Percentiles rank a stretch among this genome's conserved stretches.
Evolutionary conservation across 1,284 basidiomycete species (phyloP).

Genomic region (Cryptococcus neoformans): DNA sequence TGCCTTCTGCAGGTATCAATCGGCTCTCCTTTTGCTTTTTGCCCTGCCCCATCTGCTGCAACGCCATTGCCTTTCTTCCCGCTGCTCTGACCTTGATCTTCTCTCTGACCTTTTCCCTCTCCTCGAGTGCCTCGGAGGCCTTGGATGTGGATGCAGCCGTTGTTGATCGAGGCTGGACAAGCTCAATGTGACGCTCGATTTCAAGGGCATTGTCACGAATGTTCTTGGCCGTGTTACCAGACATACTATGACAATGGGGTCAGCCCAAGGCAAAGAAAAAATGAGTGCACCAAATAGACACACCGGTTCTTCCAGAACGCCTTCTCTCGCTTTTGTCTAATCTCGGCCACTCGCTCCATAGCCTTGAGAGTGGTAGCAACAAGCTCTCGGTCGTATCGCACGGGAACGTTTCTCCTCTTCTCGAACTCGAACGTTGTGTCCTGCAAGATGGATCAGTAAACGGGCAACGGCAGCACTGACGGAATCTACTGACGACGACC

Average conservation of each 20-base stretch:
- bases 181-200: constrained; percentile 58
- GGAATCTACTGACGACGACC: constrained; percentile 68
- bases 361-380: constrained; percentile 93
- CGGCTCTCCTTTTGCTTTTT: constrained; percentile 62
- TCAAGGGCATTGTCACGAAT: constrained; percentile 53
- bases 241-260: constrained; percentile 61
- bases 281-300: constrained; percentile 22
- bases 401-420: constrained; percentile 96
- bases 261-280: constrained; percentile 1
- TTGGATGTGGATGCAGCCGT: constrained; percentile 36
- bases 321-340: constrained; percentile 84
- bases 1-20: constrained; percentile 56
- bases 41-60: constrained; percentile 37
- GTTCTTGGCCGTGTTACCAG: constrained; percentile 54
- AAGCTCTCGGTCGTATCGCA: constrained; percentile 95
- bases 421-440: constrained; percentile 99
- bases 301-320: constrained; percentile 97
- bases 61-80: constrained; percentile 52
- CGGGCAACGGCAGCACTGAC: neutral
- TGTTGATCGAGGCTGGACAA: constrained; percentile 61
- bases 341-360: constrained; percentile 93
- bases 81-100: constrained; percentile 76
- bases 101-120: constrained; percentile 56
- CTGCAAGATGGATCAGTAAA: constrained; percentile 51
- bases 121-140: constrained; percentile 21